Conservation (phyloP, 2,329 filamentous ascomycete genomes). For the Penicillium corylophilum region DNA sequence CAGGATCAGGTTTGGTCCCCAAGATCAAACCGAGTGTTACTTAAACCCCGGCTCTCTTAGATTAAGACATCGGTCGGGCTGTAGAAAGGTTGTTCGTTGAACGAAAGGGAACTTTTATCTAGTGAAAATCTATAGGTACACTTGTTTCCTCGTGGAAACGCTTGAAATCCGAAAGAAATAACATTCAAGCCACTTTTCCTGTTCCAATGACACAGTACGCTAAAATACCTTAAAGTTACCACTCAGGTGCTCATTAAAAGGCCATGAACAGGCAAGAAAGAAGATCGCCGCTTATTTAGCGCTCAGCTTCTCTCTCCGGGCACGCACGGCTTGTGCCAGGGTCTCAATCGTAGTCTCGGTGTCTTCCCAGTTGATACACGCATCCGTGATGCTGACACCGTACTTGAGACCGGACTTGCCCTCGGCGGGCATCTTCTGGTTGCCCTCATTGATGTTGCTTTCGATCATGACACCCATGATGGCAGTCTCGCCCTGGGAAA, state of each 20-base stretch:
- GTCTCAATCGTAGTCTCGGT: constrained; percentile 75
- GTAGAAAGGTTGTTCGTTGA: no score
- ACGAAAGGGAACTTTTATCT: no score
- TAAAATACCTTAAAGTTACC: constrained; percentile 7
- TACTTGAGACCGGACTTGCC: constrained; percentile 84
- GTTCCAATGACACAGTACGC: constrained; percentile 6
- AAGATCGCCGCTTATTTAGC: constrained; percentile 15
- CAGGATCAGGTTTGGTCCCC: no score
- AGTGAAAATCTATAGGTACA: not conserved
- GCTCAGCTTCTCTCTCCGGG: constrained; percentile 58
- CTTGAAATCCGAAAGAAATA: not conserved
- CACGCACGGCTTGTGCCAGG: constrained; percentile 76
- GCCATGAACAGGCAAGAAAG: constrained; percentile 3
- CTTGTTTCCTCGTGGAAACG: not conserved
- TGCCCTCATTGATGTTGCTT: constrained; percentile 92
- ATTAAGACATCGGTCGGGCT: no score
- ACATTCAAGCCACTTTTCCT: constrained; percentile 7
- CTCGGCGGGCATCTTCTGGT: constrained; percentile 86
- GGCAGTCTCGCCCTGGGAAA: constrained; percentile 74
- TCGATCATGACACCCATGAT: constrained; percentile 99
- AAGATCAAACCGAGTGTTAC: no score
- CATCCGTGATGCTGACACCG: constrained; percentile 95
- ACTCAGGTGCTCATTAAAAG: constrained; percentile 6
- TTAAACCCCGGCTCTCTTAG: no score
- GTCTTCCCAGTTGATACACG: constrained; percentile 92